Evolutionary conservation across 805 yeast species (phyloP).

Genomic region (Metschnikowia noctiluminum): DNA sequence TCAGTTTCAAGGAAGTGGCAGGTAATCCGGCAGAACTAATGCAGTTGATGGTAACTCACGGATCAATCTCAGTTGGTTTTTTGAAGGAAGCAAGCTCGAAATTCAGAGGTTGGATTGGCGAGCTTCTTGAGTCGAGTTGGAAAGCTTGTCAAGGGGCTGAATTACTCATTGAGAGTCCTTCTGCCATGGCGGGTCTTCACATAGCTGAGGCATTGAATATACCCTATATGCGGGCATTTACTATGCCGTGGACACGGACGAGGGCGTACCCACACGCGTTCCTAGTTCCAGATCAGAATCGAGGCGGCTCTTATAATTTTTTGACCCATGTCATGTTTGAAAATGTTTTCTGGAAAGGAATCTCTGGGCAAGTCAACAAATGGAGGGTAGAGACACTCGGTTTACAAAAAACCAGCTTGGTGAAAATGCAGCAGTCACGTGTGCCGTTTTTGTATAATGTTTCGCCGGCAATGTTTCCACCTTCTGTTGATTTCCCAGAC

Average conservation of each 20-base stretch:
- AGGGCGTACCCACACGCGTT: constrained; percentile 96
- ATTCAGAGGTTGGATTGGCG: constrained; percentile 80
- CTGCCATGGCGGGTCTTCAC: constrained; percentile 93
- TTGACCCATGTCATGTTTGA: constrained; percentile 92
- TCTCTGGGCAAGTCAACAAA: constrained; percentile 76
- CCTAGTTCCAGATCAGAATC: constrained; percentile 87
- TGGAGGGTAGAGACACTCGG: constrained; percentile 76
- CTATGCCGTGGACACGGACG: constrained; percentile 98
- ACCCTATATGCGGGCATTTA: constrained; percentile 91
- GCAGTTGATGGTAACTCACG: constrained; percentile 90
- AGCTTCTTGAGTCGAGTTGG: constrained; percentile 74
- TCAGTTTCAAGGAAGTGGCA: constrained; percentile 72
- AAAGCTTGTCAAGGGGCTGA: constrained; percentile 81
- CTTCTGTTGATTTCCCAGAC: constrained; percentile 88
- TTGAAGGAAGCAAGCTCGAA: constrained; percentile 77
- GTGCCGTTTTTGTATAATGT: constrained; percentile 88
- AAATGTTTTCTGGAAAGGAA: constrained; percentile 90
- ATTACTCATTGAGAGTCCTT: constrained; percentile 88
- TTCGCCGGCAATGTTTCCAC: constrained; percentile 85
- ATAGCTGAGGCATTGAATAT: constrained; percentile 88
- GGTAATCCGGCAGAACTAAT: constrained; percentile 92
- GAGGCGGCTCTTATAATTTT: constrained; percentile 90
- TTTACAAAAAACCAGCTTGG: constrained; percentile 67
- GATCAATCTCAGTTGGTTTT: constrained; percentile 78
- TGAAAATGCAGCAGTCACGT: constrained; percentile 66